Evolutionary conservation across 371 early-diverging fungal species (phyloP).

Genomic region (Zychaea mexicana): DNA sequence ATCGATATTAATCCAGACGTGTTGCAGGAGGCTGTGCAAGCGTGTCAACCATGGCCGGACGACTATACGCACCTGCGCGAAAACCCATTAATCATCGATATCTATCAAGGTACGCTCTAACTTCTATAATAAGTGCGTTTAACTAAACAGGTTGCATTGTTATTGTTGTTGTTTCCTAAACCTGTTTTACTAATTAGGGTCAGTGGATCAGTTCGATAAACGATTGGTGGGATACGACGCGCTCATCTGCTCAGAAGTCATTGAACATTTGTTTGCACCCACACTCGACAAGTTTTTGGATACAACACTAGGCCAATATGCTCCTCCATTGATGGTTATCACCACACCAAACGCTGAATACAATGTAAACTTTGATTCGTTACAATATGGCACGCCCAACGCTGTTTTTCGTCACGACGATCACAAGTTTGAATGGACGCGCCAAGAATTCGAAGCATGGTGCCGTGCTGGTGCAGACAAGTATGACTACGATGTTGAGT

Average conservation of each 20-base stretch:
- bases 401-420: conserved; percentile 78
- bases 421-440: conserved; percentile 95
- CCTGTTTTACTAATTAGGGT: too few relatives aligned
- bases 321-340: conserved; percentile 66
- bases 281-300: conserved; percentile 58
- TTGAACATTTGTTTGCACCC: conserved; percentile 75
- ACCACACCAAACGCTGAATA: conserved; percentile 90
- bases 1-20: conserved; percentile 55
- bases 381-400: conserved; percentile 73
- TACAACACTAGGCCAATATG: conserved; percentile 66
- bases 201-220: conserved; percentile 47
- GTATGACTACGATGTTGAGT: conserved; percentile 67
- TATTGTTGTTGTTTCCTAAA: too few relatives aligned
- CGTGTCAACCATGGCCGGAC: conserved; percentile 52
- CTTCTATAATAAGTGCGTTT: too few relatives aligned
- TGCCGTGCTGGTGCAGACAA: conserved; percentile 50
- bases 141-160: too few relatives aligned
- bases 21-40: conserved; percentile 43
- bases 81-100: conserved; percentile 47
- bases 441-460: conserved; percentile 82
- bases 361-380: conserved; percentile 79
- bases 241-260: conserved; percentile 71
- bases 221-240: conserved; percentile 56
- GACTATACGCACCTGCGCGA: conserved; percentile 55
- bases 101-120: conserved; percentile 58